phyloP scores from a whole-genome alignment of 371 early-diverging fungal species.

The Lichtheimia hyalospora region DNA sequence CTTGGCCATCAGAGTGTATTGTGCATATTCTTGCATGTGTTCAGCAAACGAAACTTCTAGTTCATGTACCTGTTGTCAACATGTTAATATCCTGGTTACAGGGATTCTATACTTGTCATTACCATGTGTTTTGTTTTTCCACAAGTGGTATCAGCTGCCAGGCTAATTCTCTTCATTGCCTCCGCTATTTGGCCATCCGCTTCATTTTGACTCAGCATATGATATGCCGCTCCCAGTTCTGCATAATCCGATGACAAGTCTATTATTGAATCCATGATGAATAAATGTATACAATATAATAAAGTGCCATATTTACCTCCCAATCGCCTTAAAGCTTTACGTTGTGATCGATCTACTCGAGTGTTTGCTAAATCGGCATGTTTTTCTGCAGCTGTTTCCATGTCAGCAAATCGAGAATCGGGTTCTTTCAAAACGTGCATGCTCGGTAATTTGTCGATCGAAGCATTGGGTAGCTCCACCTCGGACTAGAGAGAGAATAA shows the following conservation, averaged over 20 bases:
- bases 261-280: background rate
- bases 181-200: constrained; percentile 52
- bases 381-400: constrained; percentile 67
- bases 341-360: constrained; percentile 62
- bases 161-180: constrained; percentile 81
- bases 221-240: constrained; percentile 86
- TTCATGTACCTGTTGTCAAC: constrained; percentile 33
- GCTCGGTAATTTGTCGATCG: background rate
- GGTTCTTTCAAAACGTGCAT: constrained; percentile 54
- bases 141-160: constrained; percentile 78
- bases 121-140: constrained; percentile 69
- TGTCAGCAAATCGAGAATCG: constrained; percentile 67
- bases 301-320: constrained; percentile 34
- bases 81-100: background rate
- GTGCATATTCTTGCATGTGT: constrained; percentile 84
- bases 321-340: constrained; percentile 55
- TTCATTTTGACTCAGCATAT: constrained; percentile 85
- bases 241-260: constrained; percentile 68
- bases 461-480: background rate
- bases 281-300: background rate
- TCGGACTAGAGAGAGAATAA: background rate
- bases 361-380: constrained; percentile 53
- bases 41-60: constrained; percentile 77
- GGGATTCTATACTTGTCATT: background rate
- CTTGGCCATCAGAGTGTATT: constrained; percentile 75